Evolutionary conservation across 2,329 filamentous ascomycete species (phyloP).

Genomic region (Colletotrichum phormii): DNA sequence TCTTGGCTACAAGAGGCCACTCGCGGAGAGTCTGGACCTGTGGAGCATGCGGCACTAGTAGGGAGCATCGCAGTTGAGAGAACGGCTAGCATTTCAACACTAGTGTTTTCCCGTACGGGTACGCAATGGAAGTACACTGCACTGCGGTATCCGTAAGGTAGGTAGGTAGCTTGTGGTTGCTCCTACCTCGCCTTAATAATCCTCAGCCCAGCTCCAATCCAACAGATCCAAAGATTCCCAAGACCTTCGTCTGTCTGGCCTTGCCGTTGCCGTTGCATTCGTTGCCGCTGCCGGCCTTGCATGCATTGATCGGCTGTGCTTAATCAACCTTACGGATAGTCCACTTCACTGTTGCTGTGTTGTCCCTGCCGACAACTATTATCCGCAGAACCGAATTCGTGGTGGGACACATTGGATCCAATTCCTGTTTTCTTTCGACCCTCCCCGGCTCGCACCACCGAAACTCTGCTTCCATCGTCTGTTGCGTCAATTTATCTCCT

Average conservation of each 20-base stretch:
- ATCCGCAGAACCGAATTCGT: neutral
- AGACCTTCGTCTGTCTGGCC: neutral
- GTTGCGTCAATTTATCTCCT: neutral
- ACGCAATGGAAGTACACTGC: neutral
- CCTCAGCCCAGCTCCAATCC: slow-evolving; percentile 1
- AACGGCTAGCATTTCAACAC: slow-evolving; percentile 1
- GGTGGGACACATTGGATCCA: neutral
- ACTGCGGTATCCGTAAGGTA: neutral
- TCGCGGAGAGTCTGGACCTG: slow-evolving; percentile 21
- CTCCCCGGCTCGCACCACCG: neutral
- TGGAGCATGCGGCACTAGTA: slow-evolving; percentile 30
- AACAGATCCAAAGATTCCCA: neutral
- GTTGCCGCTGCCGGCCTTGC: neutral
- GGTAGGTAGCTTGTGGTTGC: neutral
- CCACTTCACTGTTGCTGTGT: neutral
- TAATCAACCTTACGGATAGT: neutral
- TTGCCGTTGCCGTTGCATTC: neutral
- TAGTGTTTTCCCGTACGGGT: slow-evolving; percentile 8
- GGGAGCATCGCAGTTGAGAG: slow-evolving; percentile 6
- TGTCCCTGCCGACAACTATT: neutral
- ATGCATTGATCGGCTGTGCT: neutral
- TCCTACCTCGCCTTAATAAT: slow-evolving; percentile 28
- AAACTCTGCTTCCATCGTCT: neutral
- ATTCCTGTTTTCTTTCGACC: neutral
- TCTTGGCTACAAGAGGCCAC: slow-evolving; percentile 4